phyloP scores from a whole-genome alignment of 768 basidiomycete genomes.

The Suillus variegatus region DNA sequence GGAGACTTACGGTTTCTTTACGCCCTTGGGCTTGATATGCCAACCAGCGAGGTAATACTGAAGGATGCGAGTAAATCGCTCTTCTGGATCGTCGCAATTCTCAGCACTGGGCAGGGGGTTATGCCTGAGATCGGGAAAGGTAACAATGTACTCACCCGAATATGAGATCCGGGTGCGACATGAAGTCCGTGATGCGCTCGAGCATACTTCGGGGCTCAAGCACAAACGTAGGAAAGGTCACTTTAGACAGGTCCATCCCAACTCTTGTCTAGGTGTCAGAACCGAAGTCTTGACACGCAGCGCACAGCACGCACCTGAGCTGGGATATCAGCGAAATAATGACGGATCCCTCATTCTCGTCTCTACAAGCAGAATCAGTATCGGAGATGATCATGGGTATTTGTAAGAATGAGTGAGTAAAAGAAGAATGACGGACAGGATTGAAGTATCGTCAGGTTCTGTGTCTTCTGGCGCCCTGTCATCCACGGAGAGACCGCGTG shows the following conservation, averaged over 20 bases:
- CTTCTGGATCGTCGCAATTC: constrained; percentile 77
- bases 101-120: constrained; percentile 60
- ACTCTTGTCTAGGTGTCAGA: constrained; percentile 50
- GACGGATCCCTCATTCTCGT: constrained; percentile 92
- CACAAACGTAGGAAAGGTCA: constrained; percentile 93
- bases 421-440: constrained; percentile 61
- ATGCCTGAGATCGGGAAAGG: not conserved
- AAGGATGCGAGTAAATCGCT: constrained; percentile 87
- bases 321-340: constrained; percentile 87
- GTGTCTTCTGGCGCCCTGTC: constrained; percentile 80
- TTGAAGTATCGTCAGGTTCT: constrained; percentile 87
- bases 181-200: constrained; percentile 98
- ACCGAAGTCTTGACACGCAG: not conserved
- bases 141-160: constrained; percentile 69
- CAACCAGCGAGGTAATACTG: constrained; percentile 98
- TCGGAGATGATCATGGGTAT: constrained; percentile 32
- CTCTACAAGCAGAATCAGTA: constrained; percentile 53
- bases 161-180: constrained; percentile 97
- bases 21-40: constrained; percentile 99
- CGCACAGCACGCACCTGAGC: constrained; percentile 56
- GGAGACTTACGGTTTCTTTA: constrained; percentile 91
- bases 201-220: constrained; percentile 97
- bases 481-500: constrained; percentile 65
- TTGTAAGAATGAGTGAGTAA: constrained; percentile 23
- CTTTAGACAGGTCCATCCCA: constrained; percentile 95